Evolutionary conservation across 1,284 basidiomycete species (phyloP).

Genomic region (Chalciporus sp.): DNA sequence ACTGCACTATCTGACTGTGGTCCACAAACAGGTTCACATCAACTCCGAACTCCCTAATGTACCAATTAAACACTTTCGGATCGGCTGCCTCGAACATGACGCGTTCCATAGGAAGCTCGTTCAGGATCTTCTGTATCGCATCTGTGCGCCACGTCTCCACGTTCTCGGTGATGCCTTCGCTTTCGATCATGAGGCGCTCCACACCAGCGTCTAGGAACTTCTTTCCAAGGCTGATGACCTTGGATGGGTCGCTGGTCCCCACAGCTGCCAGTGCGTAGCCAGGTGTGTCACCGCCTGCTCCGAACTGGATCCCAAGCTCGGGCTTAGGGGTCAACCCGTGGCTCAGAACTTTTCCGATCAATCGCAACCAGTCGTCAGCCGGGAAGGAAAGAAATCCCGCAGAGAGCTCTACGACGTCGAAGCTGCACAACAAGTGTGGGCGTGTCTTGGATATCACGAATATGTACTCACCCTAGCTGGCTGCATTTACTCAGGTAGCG

Average conservation of each 20-base stretch:
- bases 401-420: constrained; percentile 38
- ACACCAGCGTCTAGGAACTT: constrained; percentile 46
- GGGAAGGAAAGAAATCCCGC: constrained; percentile 51
- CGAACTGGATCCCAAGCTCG: constrained; percentile 37
- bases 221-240: constrained; percentile 41
- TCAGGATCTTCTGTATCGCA: constrained; percentile 46
- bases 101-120: constrained; percentile 43
- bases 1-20: constrained; percentile 49
- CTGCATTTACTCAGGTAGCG: constrained; percentile 20
- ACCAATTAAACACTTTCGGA: constrained; percentile 32
- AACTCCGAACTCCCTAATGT: constrained; percentile 49
- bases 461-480: constrained; percentile 8
- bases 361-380: constrained; percentile 44
- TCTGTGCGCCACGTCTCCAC: constrained; percentile 46
- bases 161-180: constrained; percentile 52
- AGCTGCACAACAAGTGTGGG: neutral
- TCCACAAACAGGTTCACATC: constrained; percentile 50
- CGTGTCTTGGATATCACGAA: neutral
- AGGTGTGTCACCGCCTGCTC: constrained; percentile 15
- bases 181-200: constrained; percentile 51
- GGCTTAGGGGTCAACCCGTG: constrained; percentile 42
- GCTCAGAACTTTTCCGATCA: constrained; percentile 44
- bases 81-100: constrained; percentile 53
- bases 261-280: constrained; percentile 1
- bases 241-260: constrained; percentile 13